Base-by-base conservation (phyloP, 2,329 filamentous ascomycete genomes). In the Pseudocercospora crystallina region DNA sequence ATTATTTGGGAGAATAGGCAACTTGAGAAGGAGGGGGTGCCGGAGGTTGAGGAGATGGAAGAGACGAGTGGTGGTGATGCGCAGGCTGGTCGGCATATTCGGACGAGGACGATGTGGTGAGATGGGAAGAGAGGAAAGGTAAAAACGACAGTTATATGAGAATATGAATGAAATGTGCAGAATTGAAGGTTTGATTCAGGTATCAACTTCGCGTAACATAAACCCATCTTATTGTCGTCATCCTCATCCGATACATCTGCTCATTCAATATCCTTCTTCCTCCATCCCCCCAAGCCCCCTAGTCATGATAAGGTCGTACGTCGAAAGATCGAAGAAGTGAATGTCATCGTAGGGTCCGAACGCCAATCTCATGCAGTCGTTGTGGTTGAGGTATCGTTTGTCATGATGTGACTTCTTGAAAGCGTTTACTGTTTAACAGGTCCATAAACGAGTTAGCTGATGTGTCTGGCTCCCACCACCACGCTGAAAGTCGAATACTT, bases 1-100 rank as follows among this genome's bases (percentile, higher is more conserved):
- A 71, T 87, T 14, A 73, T 73, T 11, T 77, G 74, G 67, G 80
- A 87, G 69, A 88, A 88, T 55, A 74, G 68, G 62, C 79, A 79
- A 57, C 66, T 87, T 2, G 83, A 83, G 43, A 64, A 68, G 54
- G 74, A 75, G 56, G 59, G 60, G n/a, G 55, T 62, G 37, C 50
- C 53, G 8, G 58, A 63, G 35, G 57, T 61, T 4, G 47, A 61
- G 17, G 62, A 57, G 32, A 54, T 59, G 17, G 55, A 60, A 31
- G 54, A 63, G 5, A 59, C 57, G 5, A 56, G 56, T 17, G 40
- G 55, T 13, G 57, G 7, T 26, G 20, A 26, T 26, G 20, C 20
- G 7, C 20, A 26, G 20, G 20, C 20, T 7, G 20, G 51, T 8
- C 44, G 29, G n/a, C 47, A 49, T 11, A 44, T 41, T 8, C 54